Evolutionary conservation across 371 early-diverging fungal species (phyloP).

Genomic region (Zopfochytrium polystomum): DNA sequence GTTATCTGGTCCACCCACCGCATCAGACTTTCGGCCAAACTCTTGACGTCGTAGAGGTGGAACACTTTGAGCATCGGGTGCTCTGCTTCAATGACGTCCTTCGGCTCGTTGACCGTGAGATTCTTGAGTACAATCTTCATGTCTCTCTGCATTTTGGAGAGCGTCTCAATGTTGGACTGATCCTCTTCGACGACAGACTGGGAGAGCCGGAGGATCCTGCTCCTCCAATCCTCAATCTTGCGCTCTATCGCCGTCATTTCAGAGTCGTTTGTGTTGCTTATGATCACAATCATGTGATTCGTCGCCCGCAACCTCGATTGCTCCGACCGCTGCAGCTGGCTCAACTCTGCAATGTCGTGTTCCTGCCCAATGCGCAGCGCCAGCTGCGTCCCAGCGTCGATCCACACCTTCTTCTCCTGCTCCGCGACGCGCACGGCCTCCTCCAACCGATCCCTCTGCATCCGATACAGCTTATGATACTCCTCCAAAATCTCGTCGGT

Average conservation of each 20-base stretch:
- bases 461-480: constrained; percentile 52
- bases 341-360: constrained; percentile 49
- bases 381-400: constrained; percentile 48
- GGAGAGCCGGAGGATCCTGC: constrained; percentile 37
- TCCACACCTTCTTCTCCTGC: constrained; percentile 51
- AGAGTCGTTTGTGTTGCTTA: constrained; percentile 37
- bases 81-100: constrained; percentile 36
- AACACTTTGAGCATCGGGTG: constrained; percentile 45
- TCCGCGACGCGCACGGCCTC: constrained; percentile 43
- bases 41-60: constrained; percentile 41
- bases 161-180: constrained; percentile 38
- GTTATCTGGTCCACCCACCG: constrained; percentile 45
- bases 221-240: constrained; percentile 48
- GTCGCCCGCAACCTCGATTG: constrained; percentile 40
- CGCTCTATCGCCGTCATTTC: constrained; percentile 41
- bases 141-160: constrained; percentile 43
- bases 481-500: constrained; percentile 53
- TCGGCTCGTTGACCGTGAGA: constrained; percentile 39
- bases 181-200: constrained; percentile 51
- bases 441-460: constrained; percentile 54
- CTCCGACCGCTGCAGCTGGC: constrained; percentile 43
- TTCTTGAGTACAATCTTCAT: constrained; percentile 47
- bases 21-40: constrained; percentile 36
- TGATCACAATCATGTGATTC: constrained; percentile 47
- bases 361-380: constrained; percentile 53